Conservation (phyloP, 352 stramenopile species). For the Phytopythium kandeliae region DNA sequence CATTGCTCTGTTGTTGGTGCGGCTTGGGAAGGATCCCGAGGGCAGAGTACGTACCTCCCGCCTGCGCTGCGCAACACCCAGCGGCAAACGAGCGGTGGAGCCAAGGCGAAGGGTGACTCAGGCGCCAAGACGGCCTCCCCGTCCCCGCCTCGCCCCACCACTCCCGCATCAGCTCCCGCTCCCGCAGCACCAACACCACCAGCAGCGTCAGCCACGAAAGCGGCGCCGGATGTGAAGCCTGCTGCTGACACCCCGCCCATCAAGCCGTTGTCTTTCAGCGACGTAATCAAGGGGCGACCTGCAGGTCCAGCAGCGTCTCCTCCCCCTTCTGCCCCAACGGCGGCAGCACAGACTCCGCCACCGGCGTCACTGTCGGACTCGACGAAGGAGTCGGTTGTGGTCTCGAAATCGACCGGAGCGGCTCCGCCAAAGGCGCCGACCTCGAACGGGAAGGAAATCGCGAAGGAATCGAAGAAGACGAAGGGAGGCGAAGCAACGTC, state of each 20-base stretch:
- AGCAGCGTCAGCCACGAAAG: slow-evolving; percentile 4
- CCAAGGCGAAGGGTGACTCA: slow-evolving; percentile 13
- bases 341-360: not conserved
- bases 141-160: slow-evolving; percentile 4
- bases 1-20: not conserved
- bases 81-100: slow-evolving; percentile 28
- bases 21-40: slow-evolving; percentile 7
- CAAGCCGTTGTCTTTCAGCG: slow-evolving; percentile 69
- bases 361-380: slow-evolving; percentile 1
- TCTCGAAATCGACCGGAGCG: slow-evolving; percentile 15
- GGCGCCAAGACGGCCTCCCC: not conserved
- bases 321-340: not conserved
- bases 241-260: slow-evolving; percentile 8
- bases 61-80: slow-evolving; percentile 52
- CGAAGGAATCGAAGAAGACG: slow-evolving; percentile 14
- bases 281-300: slow-evolving; percentile 52
- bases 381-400: not conserved
- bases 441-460: slow-evolving; percentile 16
- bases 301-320: slow-evolving; percentile 5
- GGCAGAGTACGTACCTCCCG: slow-evolving; percentile 54
- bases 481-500: slow-evolving; percentile 9
- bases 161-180: slow-evolving; percentile 5
- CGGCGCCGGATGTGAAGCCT: slow-evolving; percentile 7
- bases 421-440: slow-evolving; percentile 1
- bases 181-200: too few relatives aligned